phyloP scores from a whole-genome alignment of 345 rosid genomes.

The Viola odorata region DNA sequence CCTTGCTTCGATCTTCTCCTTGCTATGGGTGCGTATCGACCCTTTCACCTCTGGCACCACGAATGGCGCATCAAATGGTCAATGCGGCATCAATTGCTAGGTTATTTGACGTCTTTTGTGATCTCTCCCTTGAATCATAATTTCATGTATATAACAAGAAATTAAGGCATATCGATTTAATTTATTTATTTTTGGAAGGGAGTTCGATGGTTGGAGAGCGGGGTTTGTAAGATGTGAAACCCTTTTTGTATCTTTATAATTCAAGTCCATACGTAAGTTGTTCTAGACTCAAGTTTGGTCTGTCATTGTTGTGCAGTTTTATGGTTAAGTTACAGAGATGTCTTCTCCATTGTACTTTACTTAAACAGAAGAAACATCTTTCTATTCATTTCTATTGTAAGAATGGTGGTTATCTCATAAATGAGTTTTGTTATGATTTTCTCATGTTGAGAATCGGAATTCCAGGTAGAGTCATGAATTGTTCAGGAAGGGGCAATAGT shows the following conservation, averaged over 20 bases:
- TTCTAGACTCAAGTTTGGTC: neutral
- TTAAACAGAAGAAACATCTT: neutral
- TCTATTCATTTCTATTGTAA: conserved; percentile 5
- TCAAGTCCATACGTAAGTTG: neutral
- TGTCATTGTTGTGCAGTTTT: conserved; percentile 11
- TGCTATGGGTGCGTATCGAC: conserved; percentile 97
- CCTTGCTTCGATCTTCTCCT: conserved; percentile 94
- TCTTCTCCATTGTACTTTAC: neutral
- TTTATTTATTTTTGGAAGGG: neutral
- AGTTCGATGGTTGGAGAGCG: neutral
- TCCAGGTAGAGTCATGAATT: too few species aligned
- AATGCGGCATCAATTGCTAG: conserved; percentile 51
- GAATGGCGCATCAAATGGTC: conserved; percentile 46
- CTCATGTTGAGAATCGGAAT: too few species aligned
- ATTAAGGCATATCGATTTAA: neutral
- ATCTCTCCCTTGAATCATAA: neutral
- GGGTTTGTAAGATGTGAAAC: too few species aligned
- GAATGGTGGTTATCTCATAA: too few species aligned
- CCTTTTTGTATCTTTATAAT: neutral
- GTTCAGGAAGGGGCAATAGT: too few species aligned
- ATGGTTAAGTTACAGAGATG: conserved; percentile 3
- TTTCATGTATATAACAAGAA: conserved; percentile 21
- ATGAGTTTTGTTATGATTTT: too few species aligned
- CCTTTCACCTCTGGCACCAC: conserved; percentile 61
- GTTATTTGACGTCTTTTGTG: neutral